These are phyloP conservation scores for Podaxis mareebaensis DNA, from an alignment of 768 basidiomycete genomes.

Conservation along the genomic window DNA sequence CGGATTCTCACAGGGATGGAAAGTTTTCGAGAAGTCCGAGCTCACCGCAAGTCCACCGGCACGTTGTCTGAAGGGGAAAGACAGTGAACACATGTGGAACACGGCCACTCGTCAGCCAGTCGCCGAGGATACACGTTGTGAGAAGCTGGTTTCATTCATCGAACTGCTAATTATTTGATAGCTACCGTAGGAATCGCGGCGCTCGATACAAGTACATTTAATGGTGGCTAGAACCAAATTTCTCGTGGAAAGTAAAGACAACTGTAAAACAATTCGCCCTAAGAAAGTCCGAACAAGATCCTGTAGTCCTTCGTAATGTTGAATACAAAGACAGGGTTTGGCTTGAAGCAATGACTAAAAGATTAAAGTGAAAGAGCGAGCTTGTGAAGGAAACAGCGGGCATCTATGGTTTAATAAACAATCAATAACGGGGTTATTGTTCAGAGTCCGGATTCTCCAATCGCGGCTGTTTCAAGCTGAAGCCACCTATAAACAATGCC, in stretches of 20 bases:
- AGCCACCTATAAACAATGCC: constrained; percentile 49
- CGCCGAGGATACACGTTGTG: background rate
- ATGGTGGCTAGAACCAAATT: background rate
- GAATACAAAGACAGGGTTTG: background rate
- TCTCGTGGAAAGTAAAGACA: background rate
- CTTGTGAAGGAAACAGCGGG: background rate
- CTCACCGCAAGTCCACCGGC: background rate
- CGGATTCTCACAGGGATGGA: background rate
- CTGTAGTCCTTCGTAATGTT: background rate
- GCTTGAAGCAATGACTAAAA: background rate
- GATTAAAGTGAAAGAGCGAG: background rate
- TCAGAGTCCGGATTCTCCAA: background rate
- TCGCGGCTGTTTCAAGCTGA: constrained; percentile 35
- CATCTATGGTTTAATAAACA: background rate
- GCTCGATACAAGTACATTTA: background rate
- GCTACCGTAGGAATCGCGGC: background rate
- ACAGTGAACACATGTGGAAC: too few species aligned
- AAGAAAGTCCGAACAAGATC: background rate
- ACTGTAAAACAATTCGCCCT: background rate
- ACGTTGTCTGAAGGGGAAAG: too few species aligned
- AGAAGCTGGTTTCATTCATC: background rate
- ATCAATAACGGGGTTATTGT: background rate
- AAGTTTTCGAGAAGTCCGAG: background rate
- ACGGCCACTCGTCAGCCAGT: background rate
- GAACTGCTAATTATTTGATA: background rate